Conservation (phyloP, 78 protist genomes). For the Mantamonas sphyraenae region DNA sequence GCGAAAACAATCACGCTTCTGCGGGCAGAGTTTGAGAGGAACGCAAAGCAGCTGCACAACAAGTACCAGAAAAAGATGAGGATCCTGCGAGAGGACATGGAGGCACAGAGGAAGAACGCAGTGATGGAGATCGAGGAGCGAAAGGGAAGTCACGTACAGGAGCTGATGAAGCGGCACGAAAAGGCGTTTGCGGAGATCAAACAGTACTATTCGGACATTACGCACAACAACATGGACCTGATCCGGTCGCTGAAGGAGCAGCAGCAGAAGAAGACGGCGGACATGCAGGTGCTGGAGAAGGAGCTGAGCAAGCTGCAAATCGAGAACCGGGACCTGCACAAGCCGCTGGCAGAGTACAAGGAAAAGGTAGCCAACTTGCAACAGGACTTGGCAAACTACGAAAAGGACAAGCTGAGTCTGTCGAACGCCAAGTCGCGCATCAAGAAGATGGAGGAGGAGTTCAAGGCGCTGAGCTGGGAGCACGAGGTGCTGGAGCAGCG, state of each 20-base stretch:
- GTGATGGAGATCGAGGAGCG: constrained; percentile 65
- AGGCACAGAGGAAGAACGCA: constrained; percentile 45
- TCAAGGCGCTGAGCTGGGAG: constrained; percentile 53
- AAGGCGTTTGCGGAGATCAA: constrained; percentile 62
- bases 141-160: constrained; percentile 52
- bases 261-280: constrained; percentile 37
- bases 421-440: constrained; percentile 28
- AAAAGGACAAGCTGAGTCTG: constrained; percentile 49
- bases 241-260: constrained; percentile 68
- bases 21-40: constrained; percentile 41
- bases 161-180: constrained; percentile 58
- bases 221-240: constrained; percentile 64
- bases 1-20: constrained; percentile 39
- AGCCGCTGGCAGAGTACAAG: constrained; percentile 61
- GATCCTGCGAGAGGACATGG: constrained; percentile 50
- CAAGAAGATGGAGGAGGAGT: constrained; percentile 31
- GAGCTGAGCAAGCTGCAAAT: constrained; percentile 56
- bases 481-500: constrained; percentile 52
- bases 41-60: constrained; percentile 26
- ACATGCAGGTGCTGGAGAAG: constrained; percentile 45
- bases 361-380: constrained; percentile 30
- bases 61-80: constrained; percentile 49
- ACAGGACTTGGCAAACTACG: constrained; percentile 43
- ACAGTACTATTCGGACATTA: constrained; percentile 71
- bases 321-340: constrained; percentile 57